These are phyloP conservation scores for Sideroxylon spinosum DNA, from an alignment of 179 eudicot genomes.

Conservation along the genomic window DNA sequence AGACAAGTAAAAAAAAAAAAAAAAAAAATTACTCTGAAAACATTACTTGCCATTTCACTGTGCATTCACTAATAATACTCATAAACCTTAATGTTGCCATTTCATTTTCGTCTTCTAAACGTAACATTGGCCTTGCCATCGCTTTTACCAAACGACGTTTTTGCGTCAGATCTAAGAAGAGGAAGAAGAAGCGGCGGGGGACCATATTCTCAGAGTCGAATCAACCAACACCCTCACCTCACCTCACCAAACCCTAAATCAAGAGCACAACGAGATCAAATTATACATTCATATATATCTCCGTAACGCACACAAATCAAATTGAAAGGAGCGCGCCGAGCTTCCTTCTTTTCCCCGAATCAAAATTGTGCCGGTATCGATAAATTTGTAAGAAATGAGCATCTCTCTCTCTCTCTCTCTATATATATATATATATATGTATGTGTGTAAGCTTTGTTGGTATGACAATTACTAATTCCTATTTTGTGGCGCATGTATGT, in stretches of 20 bases:
- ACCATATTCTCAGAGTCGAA: background rate
- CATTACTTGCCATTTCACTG: too few species aligned
- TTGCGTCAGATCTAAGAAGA: background rate
- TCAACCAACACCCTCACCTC: background rate
- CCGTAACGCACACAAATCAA: background rate
- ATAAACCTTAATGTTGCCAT: too few species aligned
- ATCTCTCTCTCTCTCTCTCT: slow-evolving; percentile 2
- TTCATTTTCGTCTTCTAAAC: too few species aligned
- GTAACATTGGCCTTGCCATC: too few species aligned
- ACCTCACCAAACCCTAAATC: background rate
- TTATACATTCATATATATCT: background rate
- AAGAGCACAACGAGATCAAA: background rate
- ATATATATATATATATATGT: background rate
- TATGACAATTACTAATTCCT: background rate
- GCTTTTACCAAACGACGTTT: background rate
- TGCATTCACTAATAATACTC: too few species aligned
- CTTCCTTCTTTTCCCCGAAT: background rate
- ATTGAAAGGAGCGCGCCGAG: background rate
- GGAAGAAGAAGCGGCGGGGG: background rate
- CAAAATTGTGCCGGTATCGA: background rate
- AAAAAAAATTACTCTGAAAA: too few species aligned
- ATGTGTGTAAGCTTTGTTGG: background rate
- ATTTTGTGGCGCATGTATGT: background rate
- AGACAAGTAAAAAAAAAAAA: too few species aligned
- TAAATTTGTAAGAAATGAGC: background rate